A percentile compares a stretch with the other conserved stretches of the same genome.
Conservation (phyloP, 352 stramenopile genomes). For the Globisporangium nunn region DNA sequence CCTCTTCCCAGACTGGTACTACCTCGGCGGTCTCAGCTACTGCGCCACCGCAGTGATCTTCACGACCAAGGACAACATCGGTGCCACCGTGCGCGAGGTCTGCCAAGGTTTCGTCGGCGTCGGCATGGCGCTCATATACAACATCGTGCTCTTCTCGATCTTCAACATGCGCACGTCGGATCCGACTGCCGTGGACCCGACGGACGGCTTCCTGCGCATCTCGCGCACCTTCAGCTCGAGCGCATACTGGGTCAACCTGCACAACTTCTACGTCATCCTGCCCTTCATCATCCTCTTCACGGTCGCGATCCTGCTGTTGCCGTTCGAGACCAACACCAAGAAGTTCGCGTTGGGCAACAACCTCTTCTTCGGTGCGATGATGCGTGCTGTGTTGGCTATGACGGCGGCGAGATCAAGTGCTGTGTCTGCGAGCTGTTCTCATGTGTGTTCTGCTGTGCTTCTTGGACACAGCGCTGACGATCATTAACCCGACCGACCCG, state of each 20-base stretch:
- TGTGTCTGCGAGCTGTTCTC: no score
- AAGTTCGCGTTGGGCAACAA: conserved; percentile 68
- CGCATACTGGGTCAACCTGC: conserved; percentile 43
- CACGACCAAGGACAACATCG: conserved; percentile 29
- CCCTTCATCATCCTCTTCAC: conserved; percentile 61
- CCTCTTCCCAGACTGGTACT: conserved; percentile 59
- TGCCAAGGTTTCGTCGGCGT: conserved; percentile 33
- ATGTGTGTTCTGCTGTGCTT: no score
- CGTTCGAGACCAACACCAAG: conserved; percentile 52
- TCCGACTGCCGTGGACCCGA: conserved; percentile 7
- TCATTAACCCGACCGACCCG: conserved; percentile 48
- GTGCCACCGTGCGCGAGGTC: conserved; percentile 31
- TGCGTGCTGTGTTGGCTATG: not conserved
- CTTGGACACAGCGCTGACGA: conserved; percentile 34
- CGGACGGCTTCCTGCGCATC: conserved; percentile 33
- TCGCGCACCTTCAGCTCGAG: conserved; percentile 36
- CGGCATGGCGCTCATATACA: conserved; percentile 53
- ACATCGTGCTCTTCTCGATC: conserved; percentile 45
- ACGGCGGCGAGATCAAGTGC: not conserved
- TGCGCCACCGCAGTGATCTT: conserved; percentile 36
- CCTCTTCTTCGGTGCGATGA: conserved; percentile 41
- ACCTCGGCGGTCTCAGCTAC: conserved; percentile 52
- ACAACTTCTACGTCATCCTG: conserved; percentile 39
- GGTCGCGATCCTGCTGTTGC: conserved; percentile 39
- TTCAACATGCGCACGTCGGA: conserved; percentile 30